Evolutionary conservation across 768 basidiomycete species (phyloP), one percentile per base, ranked within the genome.

Genomic region (Hygrocybe punicea): DNA sequence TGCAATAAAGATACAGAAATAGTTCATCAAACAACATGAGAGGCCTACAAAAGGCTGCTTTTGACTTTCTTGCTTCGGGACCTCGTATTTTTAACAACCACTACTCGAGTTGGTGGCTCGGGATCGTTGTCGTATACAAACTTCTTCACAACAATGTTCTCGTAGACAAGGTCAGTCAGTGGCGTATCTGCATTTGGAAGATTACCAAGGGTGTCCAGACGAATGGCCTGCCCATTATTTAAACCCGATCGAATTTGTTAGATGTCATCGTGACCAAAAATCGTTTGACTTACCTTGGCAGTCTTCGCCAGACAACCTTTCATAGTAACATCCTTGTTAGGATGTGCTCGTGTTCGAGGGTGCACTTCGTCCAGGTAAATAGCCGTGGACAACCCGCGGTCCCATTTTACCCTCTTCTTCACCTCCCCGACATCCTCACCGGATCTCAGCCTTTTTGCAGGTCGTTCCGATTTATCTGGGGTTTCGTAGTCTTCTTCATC

Each of bases 401-500:
- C 82, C 91, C 91, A 93, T 67, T 88, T 87, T 42, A 93, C 91
- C 54, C 84, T 76, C 65, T 85, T 81, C 65, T 73, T 71, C 48
- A 73, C 68, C 53, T 61, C 67, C 50, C 67, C 68, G 47, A 65
- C 65, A 7, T 63, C 71, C 14, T 73, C 75, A 29, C 67, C 76
- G 39, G 78, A 67, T 52, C 72, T 69, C 17, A 73, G 67, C 14
- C 74, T 68, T 68, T 82, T 84, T 53, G 70, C 53, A 36, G 71
- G 69, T 47, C 73, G 70, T 24, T 72, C 72, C 35, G 73, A 71
- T 61, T 73, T 73, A 45, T 79, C 74, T 2, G 89, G 89, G 10
- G 87, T 88, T 63, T 80, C 78, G 62, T 90, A 91, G 58, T 90
- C 89, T 62, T 86, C 90, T 24, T 91, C 89, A 23, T 93, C 91